Evolutionary conservation across 495 filamentous ascomycete species (phyloP).

Genomic region (Penicillium steckii): DNA sequence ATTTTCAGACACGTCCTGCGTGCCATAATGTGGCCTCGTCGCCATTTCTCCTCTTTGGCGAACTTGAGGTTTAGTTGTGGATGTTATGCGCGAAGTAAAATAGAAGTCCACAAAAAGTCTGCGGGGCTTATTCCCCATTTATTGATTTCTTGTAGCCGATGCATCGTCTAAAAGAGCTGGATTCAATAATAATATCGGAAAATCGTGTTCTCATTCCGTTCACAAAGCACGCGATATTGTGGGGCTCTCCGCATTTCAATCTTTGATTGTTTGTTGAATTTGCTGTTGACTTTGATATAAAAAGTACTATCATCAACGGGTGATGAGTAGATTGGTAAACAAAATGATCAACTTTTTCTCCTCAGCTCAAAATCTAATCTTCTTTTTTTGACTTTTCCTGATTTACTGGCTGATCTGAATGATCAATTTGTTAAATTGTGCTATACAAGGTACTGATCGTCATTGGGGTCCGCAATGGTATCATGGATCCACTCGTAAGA

Average conservation of each 20-base stretch:
- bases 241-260: constrained; percentile 1
- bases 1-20: background rate
- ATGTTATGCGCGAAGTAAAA: background rate
- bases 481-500: constrained; percentile 14
- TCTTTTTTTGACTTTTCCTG: background rate
- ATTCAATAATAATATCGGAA: background rate
- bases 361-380: background rate
- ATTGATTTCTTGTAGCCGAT: background rate
- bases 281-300: too few relatives aligned
- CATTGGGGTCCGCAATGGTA: constrained; percentile 18
- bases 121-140: background rate
- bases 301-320: background rate
- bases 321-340: background rate
- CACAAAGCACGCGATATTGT: constrained; percentile 20
- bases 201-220: constrained; percentile 20
- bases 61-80: background rate
- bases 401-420: too few relatives aligned
- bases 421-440: too few relatives aligned
- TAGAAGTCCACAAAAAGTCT: background rate
- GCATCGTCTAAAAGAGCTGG: too few relatives aligned
- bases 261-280: background rate
- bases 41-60: constrained; percentile 4
- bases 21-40: constrained; percentile 4
- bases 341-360: background rate
- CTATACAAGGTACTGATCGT: constrained; percentile 1